Conservation (phyloP, 768 basidiomycete genomes). For the Fomitopsis serialis region DNA sequence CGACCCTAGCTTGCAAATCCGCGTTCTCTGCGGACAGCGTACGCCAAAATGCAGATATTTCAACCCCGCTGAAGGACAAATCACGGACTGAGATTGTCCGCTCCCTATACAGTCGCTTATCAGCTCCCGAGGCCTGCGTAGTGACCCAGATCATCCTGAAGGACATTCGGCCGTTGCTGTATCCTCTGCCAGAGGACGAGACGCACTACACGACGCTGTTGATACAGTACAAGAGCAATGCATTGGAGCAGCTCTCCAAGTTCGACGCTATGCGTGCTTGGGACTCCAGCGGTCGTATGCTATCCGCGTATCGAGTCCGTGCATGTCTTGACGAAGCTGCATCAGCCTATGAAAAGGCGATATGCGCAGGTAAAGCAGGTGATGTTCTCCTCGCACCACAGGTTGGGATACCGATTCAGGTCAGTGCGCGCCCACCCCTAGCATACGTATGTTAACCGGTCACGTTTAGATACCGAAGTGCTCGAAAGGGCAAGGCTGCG, state of each 20-base stretch:
- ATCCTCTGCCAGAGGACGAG: slow-evolving; percentile 46
- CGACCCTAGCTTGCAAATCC: slow-evolving; percentile 69
- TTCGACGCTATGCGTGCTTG: slow-evolving; percentile 67
- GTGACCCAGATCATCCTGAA: slow-evolving; percentile 86
- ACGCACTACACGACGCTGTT: slow-evolving; percentile 47
- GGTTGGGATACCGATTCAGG: slow-evolving; percentile 61
- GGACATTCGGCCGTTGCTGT: slow-evolving; percentile 77
- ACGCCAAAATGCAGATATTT: slow-evolving; percentile 18
- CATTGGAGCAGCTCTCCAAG: slow-evolving; percentile 50
- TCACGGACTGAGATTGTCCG: slow-evolving; percentile 33
- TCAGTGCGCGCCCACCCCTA: slow-evolving; percentile 25
- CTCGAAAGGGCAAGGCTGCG: slow-evolving; percentile 60
- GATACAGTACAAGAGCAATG: slow-evolving; percentile 48
- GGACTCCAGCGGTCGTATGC: slow-evolving; percentile 56
- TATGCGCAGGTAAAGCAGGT: slow-evolving; percentile 27
- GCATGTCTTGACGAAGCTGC: slow-evolving; percentile 57
- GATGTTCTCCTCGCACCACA: slow-evolving; percentile 31
- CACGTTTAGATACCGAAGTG: slow-evolving; percentile 71
- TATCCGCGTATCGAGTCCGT: slow-evolving; percentile 45
- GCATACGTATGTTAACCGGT: no score
- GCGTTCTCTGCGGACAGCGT: slow-evolving; percentile 51
- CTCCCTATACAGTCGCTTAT: slow-evolving; percentile 53
- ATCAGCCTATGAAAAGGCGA: slow-evolving; percentile 18
- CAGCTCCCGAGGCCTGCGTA: slow-evolving; percentile 59
- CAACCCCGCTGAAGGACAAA: slow-evolving; percentile 3